phyloP scores from a whole-genome alignment of 805 yeast species.

The Debaryomyces prosopidis region DNA sequence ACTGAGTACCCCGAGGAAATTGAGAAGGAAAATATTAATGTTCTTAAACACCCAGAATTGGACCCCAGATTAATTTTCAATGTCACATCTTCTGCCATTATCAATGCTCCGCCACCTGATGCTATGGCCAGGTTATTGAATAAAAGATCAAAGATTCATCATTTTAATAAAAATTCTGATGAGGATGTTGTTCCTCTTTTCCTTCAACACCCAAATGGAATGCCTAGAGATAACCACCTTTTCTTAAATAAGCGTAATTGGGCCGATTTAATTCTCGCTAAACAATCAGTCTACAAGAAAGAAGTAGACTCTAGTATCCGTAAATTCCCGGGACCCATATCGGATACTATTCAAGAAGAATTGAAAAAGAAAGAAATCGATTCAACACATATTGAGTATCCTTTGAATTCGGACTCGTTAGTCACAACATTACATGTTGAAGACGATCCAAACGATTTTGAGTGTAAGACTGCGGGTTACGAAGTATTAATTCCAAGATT shows the following conservation, averaged over 20 bases:
- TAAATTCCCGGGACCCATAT: conserved; percentile 46
- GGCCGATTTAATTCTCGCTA: conserved; percentile 63
- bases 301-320: conserved; percentile 17
- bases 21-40: conserved; percentile 37
- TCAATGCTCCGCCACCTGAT: conserved; percentile 90
- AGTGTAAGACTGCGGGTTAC: conserved; percentile 61
- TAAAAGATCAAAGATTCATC: conserved; percentile 68
- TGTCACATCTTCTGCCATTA: conserved; percentile 85
- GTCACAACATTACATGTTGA: conserved; percentile 77
- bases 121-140: conserved; percentile 76
- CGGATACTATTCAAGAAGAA: conserved; percentile 10
- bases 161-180: conserved; percentile 60
- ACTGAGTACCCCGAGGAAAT: conserved; percentile 20
- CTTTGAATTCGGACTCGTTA: conserved; percentile 55
- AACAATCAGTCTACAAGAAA: conserved; percentile 28
- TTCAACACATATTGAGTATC: conserved; percentile 48
- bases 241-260: conserved; percentile 72
- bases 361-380: conserved; percentile 15
- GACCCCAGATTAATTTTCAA: conserved; percentile 82
- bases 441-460: conserved; percentile 47
- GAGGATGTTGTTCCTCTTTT: conserved; percentile 85
- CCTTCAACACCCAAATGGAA: conserved; percentile 56
- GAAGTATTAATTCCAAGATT: conserved; percentile 70
- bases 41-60: conserved; percentile 52
- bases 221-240: conserved; percentile 44